Base-by-base conservation (phyloP, 805 yeast genomes). In the Metschnikowia peoriensis region DNA sequence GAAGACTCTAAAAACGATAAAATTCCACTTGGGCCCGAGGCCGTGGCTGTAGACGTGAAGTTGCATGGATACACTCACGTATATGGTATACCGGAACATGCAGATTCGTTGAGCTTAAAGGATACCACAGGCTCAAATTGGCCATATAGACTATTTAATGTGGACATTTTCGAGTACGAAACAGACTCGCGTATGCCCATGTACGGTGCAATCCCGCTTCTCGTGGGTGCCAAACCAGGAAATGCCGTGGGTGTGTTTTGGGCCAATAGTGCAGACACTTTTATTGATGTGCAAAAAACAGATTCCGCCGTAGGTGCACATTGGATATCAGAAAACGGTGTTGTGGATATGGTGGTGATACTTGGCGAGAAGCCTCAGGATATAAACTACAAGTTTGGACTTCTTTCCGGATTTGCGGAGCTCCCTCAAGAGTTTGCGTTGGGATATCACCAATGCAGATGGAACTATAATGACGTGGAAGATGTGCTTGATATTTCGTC, bases 1-100 rank as follows among this genome's bases (percentile, higher is more conserved):
- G 71, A 73, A 50, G 96, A 90, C 63, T 80, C 88, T 1, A 75
- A 66, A 37, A 67, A 61, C 3, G 99, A 94, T 66, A 70, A 76
- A 3, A 58, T 88, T 11, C 89, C 91, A 7, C 70, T 88, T 39
- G 96, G 96, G 0, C 98, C 99, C 0, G 98, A 94, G 67, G 82
- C 97, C 0, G 77, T 94, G 28, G 97, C 86, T 0, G 58, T 88
- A 29, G 99, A 94, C 66, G 78, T 90, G 53, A 70, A 82, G 0
- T 85, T 94, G 58, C 64, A 69, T 2, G 84, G 82, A 0, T 85
- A 77, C 59, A 66, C 73, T 6, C 78, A 86, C 61, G 88, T 89
- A 1, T 94, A 82, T 66, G 99, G 99, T n/a, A 87, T 94, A 42
- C 98, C 99, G 0, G 99, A 94, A 68, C 99, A 94, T 64, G 93